A percentile compares a stretch with the other conserved stretches of the same genome.
Evolutionary conservation across 257 asterid genomes (phyloP).

Genomic region (Salvia rosmarinus): DNA sequence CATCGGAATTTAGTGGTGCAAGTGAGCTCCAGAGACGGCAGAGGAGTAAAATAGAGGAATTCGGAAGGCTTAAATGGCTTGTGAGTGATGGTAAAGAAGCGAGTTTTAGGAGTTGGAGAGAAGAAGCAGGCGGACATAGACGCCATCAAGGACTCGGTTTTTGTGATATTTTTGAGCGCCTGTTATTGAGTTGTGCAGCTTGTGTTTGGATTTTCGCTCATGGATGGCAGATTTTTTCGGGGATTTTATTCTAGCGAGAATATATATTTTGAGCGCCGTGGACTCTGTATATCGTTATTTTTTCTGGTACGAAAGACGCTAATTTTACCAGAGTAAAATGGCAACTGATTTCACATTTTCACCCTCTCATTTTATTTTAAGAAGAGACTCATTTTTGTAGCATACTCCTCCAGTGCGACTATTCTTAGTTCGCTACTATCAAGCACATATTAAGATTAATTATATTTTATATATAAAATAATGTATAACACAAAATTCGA

Average conservation of each 20-base stretch:
- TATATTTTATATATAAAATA: too few relatives aligned
- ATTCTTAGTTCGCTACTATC: too few relatives aligned
- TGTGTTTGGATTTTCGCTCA: slow-evolving; percentile 49
- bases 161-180: slow-evolving; percentile 10
- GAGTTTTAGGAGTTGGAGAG: slow-evolving; percentile 42
- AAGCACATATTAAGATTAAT: too few relatives aligned
- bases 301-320: slow-evolving; percentile 47
- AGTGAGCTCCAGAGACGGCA: slow-evolving; percentile 31
- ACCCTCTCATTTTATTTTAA: too few relatives aligned
- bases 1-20: slow-evolving; percentile 29
- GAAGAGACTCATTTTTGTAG: too few relatives aligned
- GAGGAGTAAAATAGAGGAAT: slow-evolving; percentile 39
- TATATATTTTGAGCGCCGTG: neutral
- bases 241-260: neutral
- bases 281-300: slow-evolving; percentile 21
- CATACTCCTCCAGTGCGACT: too few relatives aligned
- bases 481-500: too few relatives aligned
- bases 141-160: slow-evolving; percentile 51
- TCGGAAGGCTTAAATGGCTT: slow-evolving; percentile 44
- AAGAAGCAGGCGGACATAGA: slow-evolving; percentile 64
- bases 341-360: too few relatives aligned
- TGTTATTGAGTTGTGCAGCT: slow-evolving; percentile 21
- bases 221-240: slow-evolving; percentile 28
- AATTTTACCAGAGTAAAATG: neutral
- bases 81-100: slow-evolving; percentile 34